Conservation (phyloP, 345 rosid species). For the Physaria fendleri region DNA sequence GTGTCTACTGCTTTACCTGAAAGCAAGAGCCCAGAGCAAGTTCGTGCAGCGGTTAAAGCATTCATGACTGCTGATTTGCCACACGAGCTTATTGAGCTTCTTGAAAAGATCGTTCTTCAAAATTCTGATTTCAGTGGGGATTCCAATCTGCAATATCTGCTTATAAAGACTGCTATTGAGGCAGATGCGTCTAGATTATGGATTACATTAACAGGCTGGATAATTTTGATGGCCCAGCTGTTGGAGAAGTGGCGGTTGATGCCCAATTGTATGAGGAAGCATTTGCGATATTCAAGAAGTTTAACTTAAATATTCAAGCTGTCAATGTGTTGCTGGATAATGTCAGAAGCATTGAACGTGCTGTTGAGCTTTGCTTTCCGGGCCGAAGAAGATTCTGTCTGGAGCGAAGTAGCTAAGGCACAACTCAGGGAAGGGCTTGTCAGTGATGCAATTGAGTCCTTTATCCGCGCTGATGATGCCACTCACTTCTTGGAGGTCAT, state of each 20-base stretch:
- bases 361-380: slow-evolving; percentile 94
- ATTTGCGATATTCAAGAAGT: slow-evolving; percentile 77
- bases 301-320: slow-evolving; percentile 71
- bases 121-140: slow-evolving; percentile 99
- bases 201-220: slow-evolving; percentile 91
- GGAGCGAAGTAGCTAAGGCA: too few relatives aligned
- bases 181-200: slow-evolving; percentile 96
- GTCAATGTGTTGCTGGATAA: slow-evolving; percentile 67
- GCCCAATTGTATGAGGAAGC: slow-evolving; percentile 86
- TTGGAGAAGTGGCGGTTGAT: slow-evolving; percentile 95
- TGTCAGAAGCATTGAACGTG: slow-evolving; percentile 66
- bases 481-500: slow-evolving; percentile 73
- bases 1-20: slow-evolving; percentile 93
- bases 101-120: slow-evolving; percentile 94
- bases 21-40: slow-evolving; percentile 90
- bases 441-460: slow-evolving; percentile 94
- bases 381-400: too few relatives aligned
- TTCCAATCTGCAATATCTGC: slow-evolving; percentile 90
- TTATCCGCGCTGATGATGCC: slow-evolving; percentile 91
- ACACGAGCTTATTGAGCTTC: slow-evolving; percentile 76
- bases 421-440: too few relatives aligned
- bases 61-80: slow-evolving; percentile 83
- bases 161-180: slow-evolving; percentile 88
- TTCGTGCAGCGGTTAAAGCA: slow-evolving; percentile 77
- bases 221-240: slow-evolving; percentile 97